Conservation (phyloP, 2,329 filamentous ascomycete species). For the Fusarium hainanense region DNA sequence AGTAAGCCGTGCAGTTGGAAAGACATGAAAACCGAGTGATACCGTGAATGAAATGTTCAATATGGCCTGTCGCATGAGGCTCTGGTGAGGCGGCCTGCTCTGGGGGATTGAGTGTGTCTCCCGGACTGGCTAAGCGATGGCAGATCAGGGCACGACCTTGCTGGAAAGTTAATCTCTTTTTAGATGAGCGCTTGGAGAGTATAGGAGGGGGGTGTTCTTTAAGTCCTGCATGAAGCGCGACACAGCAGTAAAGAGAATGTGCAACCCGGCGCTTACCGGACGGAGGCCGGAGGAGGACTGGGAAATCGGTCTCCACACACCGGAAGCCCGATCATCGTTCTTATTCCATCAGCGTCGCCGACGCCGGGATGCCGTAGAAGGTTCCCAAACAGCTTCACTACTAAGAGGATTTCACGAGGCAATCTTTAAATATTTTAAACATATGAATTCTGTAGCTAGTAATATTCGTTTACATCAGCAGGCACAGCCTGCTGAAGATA, state of each 20-base stretch:
- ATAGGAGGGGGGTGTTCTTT: rapidly evolving
- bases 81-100: no score
- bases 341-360: neutral
- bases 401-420: neutral
- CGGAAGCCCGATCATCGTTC: neutral
- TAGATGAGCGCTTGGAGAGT: neutral
- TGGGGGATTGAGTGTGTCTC: no score
- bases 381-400: neutral
- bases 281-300: neutral
- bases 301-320: neutral
- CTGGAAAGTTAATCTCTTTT: neutral
- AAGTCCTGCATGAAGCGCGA: no score
- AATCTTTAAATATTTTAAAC: neutral
- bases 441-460: conserved; percentile 25
- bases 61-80: no score
- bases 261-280: neutral
- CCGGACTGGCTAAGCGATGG: rapidly evolving
- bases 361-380: neutral
- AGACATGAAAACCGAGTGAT: rapidly evolving
- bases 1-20: no score
- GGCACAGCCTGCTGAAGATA: conserved; percentile 26
- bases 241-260: neutral
- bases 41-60: no score
- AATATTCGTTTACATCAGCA: conserved; percentile 27
- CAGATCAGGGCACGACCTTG: rapidly evolving